These are phyloP conservation scores for Schizonepeta tenuifolia DNA, from an alignment of 257 asterid genomes.

Conservation along the genomic window DNA sequence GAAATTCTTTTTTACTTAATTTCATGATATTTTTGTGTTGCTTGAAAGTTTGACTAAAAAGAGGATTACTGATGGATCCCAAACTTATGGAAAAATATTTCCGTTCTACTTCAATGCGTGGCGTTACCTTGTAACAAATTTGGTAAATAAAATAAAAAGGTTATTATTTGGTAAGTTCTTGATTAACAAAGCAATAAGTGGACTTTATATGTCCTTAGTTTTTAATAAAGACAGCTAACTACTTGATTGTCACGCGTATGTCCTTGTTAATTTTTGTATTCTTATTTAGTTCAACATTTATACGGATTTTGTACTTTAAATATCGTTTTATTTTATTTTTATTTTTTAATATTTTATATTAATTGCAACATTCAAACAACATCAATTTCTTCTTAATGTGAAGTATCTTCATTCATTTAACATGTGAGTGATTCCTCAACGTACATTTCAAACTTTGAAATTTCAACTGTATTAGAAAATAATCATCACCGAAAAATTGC, in stretches of 20 bases:
- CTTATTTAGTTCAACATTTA: constrained; percentile 1
- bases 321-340: not conserved
- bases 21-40: not conserved
- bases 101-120: constrained; percentile 39
- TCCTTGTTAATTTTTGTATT: not conserved
- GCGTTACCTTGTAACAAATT: constrained; percentile 40
- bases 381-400: not conserved
- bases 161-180: constrained; percentile 27
- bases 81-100: constrained; percentile 48
- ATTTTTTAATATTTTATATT: not conserved
- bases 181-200: constrained; percentile 36
- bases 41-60: constrained; percentile 18
- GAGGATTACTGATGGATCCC: constrained; percentile 37
- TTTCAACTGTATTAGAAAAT: not conserved
- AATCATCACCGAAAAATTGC: too few species aligned
- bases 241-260: constrained; percentile 35
- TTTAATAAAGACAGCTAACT: constrained; percentile 29
- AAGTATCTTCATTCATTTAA: not conserved
- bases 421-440: not conserved
- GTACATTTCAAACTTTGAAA: not conserved
- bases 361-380: not conserved
- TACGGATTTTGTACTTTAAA: constrained; percentile 1
- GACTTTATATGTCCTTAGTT: constrained; percentile 40
- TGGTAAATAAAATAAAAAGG: not conserved
- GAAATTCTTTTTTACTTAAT: not conserved